Base-by-base conservation (phyloP, 352 stramenopile species). In the Pythium plurisporium region DNA sequence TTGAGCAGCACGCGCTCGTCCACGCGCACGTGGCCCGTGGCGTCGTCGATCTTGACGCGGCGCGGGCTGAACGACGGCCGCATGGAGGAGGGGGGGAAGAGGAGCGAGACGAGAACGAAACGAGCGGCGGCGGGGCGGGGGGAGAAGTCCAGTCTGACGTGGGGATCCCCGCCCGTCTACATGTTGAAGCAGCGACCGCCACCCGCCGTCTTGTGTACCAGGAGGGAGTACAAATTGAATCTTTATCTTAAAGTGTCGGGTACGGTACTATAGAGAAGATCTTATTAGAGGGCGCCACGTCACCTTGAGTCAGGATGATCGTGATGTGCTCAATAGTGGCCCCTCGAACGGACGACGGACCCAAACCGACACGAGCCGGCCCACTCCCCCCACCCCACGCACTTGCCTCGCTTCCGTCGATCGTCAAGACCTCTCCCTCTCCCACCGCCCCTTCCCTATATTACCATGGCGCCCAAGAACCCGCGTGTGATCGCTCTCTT, bases 401-500 rank as follows among this genome's bases (percentile, higher is more conserved):
- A 37, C 26, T 53, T 53, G 51, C 27, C 36, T 50, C 27, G 38
- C 38, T 7, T 46, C 37, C 45, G 45, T 38, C 38, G 34, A 62
- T 42, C 33, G 12, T 4, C 40, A 43, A 36, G 19, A 37, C 30
- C 30, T 23, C 31, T 30, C 29, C 17, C 19, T 14, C 23, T 12
- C 7, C 12, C 7, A 19, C 41, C 41, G n/a, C 40, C n/a, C 17
- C 20, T 33, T 3, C 11, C 3, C 25, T 29, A 12, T 14, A 7
- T 22, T 11, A 69, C 37, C 42, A 69, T 69, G 62, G 62, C 55
- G 7, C 36, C 61, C 50, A 87, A 70, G 73, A 98, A 97, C 59
- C 80, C 91, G 25, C 91, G 94, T 37, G 93, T 98, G 62, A 90
- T 99, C 60, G 97, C 96, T 25, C 91, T 99, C 59, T 99, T 99